Evolutionary conservation across 768 basidiomycete genomes (phyloP).

Genomic region (Collybiopsis luxurians): DNA sequence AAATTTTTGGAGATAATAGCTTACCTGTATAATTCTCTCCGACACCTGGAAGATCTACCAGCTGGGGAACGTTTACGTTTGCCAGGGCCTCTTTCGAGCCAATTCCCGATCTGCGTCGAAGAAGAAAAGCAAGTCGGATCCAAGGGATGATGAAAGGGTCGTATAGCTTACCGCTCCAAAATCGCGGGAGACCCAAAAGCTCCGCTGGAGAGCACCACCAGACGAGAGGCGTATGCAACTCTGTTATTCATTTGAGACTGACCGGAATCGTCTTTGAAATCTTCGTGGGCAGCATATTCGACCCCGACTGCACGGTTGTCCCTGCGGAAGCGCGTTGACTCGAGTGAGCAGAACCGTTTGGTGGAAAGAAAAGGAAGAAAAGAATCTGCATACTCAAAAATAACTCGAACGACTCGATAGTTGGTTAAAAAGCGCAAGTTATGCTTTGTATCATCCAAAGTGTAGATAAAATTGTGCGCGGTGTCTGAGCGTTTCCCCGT

Average conservation of each 20-base stretch:
- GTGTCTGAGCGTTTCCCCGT: constrained; percentile 39
- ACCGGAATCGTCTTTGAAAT: not conserved
- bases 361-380: no score
- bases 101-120: constrained; percentile 40
- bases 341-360: no score
- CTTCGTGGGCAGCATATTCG: constrained; percentile 23
- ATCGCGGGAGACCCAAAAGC: constrained; percentile 32
- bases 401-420: constrained; percentile 23
- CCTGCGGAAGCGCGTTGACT: no score
- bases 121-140: not conserved
- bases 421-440: constrained; percentile 14
- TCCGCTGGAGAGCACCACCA: constrained; percentile 28
- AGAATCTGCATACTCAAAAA: constrained; percentile 21
- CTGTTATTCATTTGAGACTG: not conserved
- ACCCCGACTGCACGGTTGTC: constrained; percentile 22
- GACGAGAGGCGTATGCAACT: constrained; percentile 21
- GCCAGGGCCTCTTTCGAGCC: constrained; percentile 37
- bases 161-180: constrained; percentile 28
- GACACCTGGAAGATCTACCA: constrained; percentile 51
- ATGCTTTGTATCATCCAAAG: constrained; percentile 12
- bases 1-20: not conserved
- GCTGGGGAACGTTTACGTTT: constrained; percentile 30
- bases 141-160: no score
- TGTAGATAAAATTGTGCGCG: constrained; percentile 29
- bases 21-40: constrained; percentile 43